These are phyloP conservation scores for Staphylotrichum tortipilum DNA, from an alignment of 495 filamentous ascomycete species.

Conservation along the genomic window DNA sequence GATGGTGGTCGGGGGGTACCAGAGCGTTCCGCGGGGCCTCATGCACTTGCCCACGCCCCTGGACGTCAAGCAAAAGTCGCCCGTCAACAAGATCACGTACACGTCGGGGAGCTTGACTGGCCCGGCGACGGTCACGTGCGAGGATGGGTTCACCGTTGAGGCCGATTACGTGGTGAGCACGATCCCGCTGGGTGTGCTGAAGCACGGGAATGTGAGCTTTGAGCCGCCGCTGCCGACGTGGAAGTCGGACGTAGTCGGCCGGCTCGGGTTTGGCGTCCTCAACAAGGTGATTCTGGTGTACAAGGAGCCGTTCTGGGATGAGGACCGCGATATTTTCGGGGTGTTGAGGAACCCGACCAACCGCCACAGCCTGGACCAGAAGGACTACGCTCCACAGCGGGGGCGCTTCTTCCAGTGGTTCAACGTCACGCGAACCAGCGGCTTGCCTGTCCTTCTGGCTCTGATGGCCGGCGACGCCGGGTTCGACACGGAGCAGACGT, in stretches of 20 bases:
- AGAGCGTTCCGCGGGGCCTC: slow-evolving; percentile 77
- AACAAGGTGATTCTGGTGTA: slow-evolving; percentile 96
- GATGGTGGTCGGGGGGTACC: slow-evolving; percentile 87
- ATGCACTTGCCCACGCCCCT: slow-evolving; percentile 65
- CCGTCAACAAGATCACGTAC: slow-evolving; percentile 64
- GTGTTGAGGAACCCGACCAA: slow-evolving; percentile 62
- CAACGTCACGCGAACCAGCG: slow-evolving; percentile 84
- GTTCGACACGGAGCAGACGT: slow-evolving; percentile 66
- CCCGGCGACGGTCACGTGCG: slow-evolving; percentile 58
- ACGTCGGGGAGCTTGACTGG: slow-evolving; percentile 30
- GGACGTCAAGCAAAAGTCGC: slow-evolving; percentile 65
- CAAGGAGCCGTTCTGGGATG: slow-evolving; percentile 84
- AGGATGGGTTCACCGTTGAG: slow-evolving; percentile 64
- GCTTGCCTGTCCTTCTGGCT: slow-evolving; percentile 76
- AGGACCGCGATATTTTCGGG: slow-evolving; percentile 87
- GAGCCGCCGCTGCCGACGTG: slow-evolving; percentile 75
- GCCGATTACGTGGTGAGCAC: slow-evolving; percentile 86
- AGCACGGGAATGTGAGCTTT: slow-evolving; percentile 65
- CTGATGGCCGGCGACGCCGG: slow-evolving; percentile 97
- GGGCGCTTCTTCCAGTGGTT: slow-evolving; percentile 97
- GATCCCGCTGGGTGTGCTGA: slow-evolving; percentile 82
- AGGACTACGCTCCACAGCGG: slow-evolving; percentile 44
- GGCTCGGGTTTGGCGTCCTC: slow-evolving; percentile 87
- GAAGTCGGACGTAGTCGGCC: slow-evolving; percentile 72
- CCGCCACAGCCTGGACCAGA: slow-evolving; percentile 43